Conservation (phyloP, 2,329 filamentous ascomycete species). For the Colletotrichum eleusines region DNA sequence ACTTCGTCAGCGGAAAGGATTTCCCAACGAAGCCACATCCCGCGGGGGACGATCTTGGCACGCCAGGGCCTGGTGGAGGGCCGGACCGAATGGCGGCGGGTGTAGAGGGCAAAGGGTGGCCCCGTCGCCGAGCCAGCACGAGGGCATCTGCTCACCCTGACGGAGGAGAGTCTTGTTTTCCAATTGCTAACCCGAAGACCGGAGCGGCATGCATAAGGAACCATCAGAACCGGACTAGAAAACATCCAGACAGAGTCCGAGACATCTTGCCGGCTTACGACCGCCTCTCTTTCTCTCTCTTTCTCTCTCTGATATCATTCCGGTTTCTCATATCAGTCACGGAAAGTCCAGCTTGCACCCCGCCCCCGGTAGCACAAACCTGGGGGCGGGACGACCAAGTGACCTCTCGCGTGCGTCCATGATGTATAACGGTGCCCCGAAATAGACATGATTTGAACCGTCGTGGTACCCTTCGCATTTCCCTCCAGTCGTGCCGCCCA, state of each 20-base stretch:
- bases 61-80: not conserved
- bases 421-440: slow-evolving; percentile 9
- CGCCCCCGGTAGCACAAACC: slow-evolving; percentile 11
- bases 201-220: not conserved
- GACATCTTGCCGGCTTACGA: slow-evolving; percentile 17
- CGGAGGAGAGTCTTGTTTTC: not conserved
- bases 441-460: slow-evolving; percentile 33
- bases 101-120: slow-evolving; percentile 4
- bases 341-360: not conserved
- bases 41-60: slow-evolving; percentile 11
- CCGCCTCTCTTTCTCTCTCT: slow-evolving; percentile 6
- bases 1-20: slow-evolving; percentile 16
- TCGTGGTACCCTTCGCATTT: slow-evolving; percentile 17
- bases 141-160: not conserved
- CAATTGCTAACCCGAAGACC: not conserved
- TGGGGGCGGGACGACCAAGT: slow-evolving; percentile 21
- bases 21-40: slow-evolving; percentile 34
- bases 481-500: not conserved
- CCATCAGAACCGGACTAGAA: not conserved
- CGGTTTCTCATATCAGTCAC: slow-evolving; percentile 4
- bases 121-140: not conserved
- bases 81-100: slow-evolving; percentile 31
- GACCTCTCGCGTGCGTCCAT: slow-evolving; percentile 25
- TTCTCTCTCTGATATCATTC: slow-evolving; percentile 11
- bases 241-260: slow-evolving; percentile 10